Base-by-base conservation (phyloP, 352 stramenopile genomes). In the Globisporangium uncinulatum region DNA sequence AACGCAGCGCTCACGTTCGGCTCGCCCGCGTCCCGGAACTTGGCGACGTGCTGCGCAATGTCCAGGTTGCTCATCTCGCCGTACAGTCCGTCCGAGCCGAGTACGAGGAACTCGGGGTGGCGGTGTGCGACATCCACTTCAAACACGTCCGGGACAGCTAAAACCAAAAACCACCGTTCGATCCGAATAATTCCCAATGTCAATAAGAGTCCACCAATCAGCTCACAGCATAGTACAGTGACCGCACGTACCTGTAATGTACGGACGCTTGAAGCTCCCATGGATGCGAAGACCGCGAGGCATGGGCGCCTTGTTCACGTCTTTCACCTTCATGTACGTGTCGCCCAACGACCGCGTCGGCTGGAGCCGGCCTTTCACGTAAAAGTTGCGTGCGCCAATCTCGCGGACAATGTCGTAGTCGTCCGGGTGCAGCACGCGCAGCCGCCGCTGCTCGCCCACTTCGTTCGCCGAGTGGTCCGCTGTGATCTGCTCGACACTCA, bases 261-360 rank as follows among this genome's bases (percentile, higher is more conserved):
- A 87, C 5, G 77, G 77, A 11, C 73, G 64, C 50, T 69, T 69
- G 60, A 87, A 87, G 58, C 50, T 79, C 34, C 77, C 77, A 15
- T 64, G 61, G 55, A 87, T 80, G 11, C 77, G 77, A 34, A 87
- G 63, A 1, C 74, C 74, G 15, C 73, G 73, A 14, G 77, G 77
- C 77, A 87, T 87, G 5, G 77, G 77, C 20, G 71, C 63, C 3
- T 68, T 63, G 64, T 87, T 87, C 61, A 87, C 77, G 20, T 87
- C 73, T 51, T 83, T 80, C n/a, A 83, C 69, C 49, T 87, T 87
- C 77, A 87, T 87, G 64, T 87, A 87, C 39, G 74, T 87, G 56
- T 87, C 77, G 24, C 77, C 77, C 42, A 87, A 76, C 32, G 71
- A 83, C 4, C 77, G 74, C 44, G 77, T 87, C 8, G 77, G 77